These are phyloP conservation scores for Amoeboaphelidium occidentale DNA, from an alignment of 371 early-diverging fungal species.

Conservation along the genomic window DNA sequence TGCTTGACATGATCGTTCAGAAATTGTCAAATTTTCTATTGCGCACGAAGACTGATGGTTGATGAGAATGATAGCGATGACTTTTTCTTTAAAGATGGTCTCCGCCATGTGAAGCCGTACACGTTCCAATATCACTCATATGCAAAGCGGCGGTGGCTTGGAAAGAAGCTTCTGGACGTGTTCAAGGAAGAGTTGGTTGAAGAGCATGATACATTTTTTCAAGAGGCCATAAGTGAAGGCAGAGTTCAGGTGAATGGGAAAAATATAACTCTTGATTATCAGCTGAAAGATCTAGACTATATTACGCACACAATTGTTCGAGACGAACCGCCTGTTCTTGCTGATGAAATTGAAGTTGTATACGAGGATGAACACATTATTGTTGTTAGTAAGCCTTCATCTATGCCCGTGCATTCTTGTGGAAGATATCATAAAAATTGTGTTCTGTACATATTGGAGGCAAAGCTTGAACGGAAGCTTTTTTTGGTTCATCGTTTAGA, in stretches of 20 bases:
- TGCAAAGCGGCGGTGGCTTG: slow-evolving; percentile 16
- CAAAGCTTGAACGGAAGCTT: slow-evolving; percentile 2
- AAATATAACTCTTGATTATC: slow-evolving; percentile 4
- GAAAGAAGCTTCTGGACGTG: slow-evolving; percentile 10
- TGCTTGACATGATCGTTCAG: too few relatives aligned
- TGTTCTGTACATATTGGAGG: slow-evolving; percentile 8
- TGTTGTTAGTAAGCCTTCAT: slow-evolving; percentile 18
- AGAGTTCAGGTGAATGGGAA: slow-evolving; percentile 14
- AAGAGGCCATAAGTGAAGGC: slow-evolving; percentile 11
- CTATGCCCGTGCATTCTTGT: slow-evolving; percentile 21
- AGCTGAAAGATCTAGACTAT: slow-evolving; percentile 10
- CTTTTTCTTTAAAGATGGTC: background rate
- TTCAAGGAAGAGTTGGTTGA: slow-evolving; percentile 11
- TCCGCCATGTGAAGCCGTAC: slow-evolving; percentile 10
- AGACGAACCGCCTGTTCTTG: slow-evolving; percentile 12
- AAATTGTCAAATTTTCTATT: background rate
- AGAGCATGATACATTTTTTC: slow-evolving; percentile 10
- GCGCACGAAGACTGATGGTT: background rate
- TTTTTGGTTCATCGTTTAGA: slow-evolving; percentile 18
- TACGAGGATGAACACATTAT: slow-evolving; percentile 8
- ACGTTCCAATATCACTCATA: slow-evolving; percentile 6
- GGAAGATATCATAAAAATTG: slow-evolving; percentile 14
- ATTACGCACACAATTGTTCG: slow-evolving; percentile 14
- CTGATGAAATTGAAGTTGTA: slow-evolving; percentile 9
- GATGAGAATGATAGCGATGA: slow-evolving; percentile 1